A percentile compares a stretch with the other conserved stretches of the same genome.
phyloP scores from a whole-genome alignment of 1,284 basidiomycete genomes.

The Hymenochaete sp. region DNA sequence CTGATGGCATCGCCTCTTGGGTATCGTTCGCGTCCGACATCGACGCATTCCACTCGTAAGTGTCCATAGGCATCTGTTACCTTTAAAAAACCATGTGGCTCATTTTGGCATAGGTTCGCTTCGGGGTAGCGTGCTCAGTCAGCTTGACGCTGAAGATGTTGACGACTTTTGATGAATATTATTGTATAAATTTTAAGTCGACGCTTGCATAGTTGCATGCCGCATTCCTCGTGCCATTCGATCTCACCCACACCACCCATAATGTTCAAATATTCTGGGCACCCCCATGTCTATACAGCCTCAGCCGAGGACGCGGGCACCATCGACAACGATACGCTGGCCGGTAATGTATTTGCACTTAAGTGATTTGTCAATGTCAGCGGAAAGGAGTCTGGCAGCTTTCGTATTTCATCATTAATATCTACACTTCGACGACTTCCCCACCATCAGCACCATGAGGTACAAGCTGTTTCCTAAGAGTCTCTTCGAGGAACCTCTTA shows the following conservation, averaged over 20 bases:
- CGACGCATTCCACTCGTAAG: constrained; percentile 7
- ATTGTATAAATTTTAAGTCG: not conserved
- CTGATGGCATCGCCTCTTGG: constrained; percentile 16
- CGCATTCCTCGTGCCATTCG: not conserved
- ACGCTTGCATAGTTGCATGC: too few relatives aligned
- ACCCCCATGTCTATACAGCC: too few relatives aligned
- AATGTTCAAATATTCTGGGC: too few relatives aligned
- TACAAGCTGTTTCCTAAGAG: constrained; percentile 15
- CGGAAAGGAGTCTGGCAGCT: too few relatives aligned
- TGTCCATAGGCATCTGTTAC: not conserved
- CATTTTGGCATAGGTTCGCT: constrained; percentile 4
- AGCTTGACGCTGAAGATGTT: constrained; percentile 14
- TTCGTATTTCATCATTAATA: constrained; percentile 23
- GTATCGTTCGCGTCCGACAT: constrained; percentile 12
- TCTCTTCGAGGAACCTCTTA: too few relatives aligned
- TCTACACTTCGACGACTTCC: constrained; percentile 21
- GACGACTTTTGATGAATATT: constrained; percentile 9
- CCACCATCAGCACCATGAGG: constrained; percentile 17
- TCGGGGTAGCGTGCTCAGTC: constrained; percentile 14
- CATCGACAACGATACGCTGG: constrained; percentile 20
- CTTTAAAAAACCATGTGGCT: not conserved
- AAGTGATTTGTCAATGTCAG: too few relatives aligned
- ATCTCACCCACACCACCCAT: not conserved
- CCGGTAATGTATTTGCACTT: constrained; percentile 21
- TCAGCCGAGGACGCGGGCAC: constrained; percentile 8